Base-by-base conservation (phyloP, 148 eudicot genomes). In the Rhododendron kiyosumense region DNA sequence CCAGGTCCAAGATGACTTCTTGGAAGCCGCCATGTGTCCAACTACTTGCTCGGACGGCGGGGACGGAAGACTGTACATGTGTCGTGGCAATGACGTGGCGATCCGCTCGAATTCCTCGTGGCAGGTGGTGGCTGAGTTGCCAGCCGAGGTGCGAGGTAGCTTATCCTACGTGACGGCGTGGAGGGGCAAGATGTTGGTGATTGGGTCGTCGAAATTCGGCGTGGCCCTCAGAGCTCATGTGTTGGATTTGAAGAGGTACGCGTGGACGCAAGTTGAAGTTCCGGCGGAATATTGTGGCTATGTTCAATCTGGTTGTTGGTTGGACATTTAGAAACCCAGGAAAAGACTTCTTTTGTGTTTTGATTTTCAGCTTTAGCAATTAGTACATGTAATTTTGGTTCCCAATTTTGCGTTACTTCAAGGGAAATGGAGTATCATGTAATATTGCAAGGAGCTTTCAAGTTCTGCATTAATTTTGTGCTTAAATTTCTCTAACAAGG, bases 251-350 rank as follows among this genome's bases (percentile, higher is more conserved):
- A 86, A 89, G 89, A 85, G 69, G 1, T 34, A 51, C 22, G 85
- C 48, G 78, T 96, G 98, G 98, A 86, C 75, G 24, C 83, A 88
- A 82, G 76, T 93, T 3, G 94, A 90, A 7, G 45, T 79, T 43
- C 87, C 95, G 9, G 90, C 54, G 14, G 89, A 85, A 7, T 96
- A 78, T 63, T 75, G 85, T 36, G 98, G 98, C 49, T 91, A 91
- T 85, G 96, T 94, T 83, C 98, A 91, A 79, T 86, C 93, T 2
- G 94, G 94, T 57, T 93, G 96, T 79, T 90, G 89, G 14, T 26
- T 96, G 83, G 93, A 94, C 17, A 73, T 94, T 32, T 96, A 90
- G 2, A 18, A 28, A 1, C 12, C 5, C 1, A 24, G 20, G 4
- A 11, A 67, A n/a, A 49, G 20, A 28, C n/a, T 36, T 36, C 3